These are phyloP conservation scores for Mucor saturninus DNA, from an alignment of 371 early-diverging fungal genomes.

Conservation along the genomic window DNA sequence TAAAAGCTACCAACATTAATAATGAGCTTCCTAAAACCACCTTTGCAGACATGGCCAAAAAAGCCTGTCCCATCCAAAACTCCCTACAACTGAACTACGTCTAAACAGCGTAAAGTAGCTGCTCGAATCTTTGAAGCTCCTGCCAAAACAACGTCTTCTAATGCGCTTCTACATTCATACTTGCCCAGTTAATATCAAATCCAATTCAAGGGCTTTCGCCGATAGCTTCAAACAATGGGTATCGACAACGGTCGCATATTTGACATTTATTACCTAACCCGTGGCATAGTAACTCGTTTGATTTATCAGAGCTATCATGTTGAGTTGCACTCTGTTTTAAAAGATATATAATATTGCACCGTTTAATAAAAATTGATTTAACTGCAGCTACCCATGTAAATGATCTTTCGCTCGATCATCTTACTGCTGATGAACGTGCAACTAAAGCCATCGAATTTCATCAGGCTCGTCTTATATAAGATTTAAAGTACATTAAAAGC, in stretches of 20 bases:
- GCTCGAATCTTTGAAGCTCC: neutral
- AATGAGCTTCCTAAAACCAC: too few species aligned
- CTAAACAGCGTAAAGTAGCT: neutral
- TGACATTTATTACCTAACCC: conserved; percentile 6
- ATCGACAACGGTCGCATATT: conserved; percentile 1
- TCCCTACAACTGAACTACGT: neutral
- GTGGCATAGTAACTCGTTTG: neutral
- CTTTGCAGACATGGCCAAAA: too few species aligned
- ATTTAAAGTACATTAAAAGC: neutral
- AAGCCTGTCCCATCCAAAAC: too few species aligned
- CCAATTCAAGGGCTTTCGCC: neutral
- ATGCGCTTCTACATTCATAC: neutral
- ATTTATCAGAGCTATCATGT: neutral
- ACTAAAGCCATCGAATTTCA: neutral
- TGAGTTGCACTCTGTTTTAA: neutral
- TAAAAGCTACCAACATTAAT: too few species aligned
- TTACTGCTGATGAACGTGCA: neutral
- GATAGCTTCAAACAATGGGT: neutral
- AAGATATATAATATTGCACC: neutral
- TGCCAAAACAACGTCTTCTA: neutral
- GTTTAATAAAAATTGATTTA: neutral
- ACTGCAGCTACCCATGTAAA: neutral
- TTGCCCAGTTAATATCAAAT: conserved; percentile 4
- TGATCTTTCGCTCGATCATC: neutral
- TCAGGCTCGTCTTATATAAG: neutral